Percentiles rank a stretch among this genome's conserved stretches.
Evolutionary conservation across 2,329 filamentous ascomycete genomes (phyloP).

Genomic region (Elsinoe ampelina): DNA sequence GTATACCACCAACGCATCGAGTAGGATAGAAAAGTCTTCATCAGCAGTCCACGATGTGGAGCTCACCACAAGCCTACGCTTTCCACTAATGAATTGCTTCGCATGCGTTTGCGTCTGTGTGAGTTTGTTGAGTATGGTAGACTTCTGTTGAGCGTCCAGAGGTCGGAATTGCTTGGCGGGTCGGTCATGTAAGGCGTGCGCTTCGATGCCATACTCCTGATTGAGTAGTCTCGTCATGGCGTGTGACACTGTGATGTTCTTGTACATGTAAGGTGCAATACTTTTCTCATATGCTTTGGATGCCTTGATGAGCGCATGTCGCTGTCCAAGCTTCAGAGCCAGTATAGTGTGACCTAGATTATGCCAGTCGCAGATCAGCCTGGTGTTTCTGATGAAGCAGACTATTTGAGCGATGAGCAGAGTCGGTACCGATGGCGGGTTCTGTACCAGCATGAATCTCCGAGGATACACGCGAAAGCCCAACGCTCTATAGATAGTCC

Average conservation of each 20-base stretch:
- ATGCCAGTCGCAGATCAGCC: constrained; percentile 92
- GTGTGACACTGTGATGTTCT: constrained; percentile 79
- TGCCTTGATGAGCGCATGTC: constrained; percentile 66
- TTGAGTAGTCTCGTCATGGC: constrained; percentile 74
- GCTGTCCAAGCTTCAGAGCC: constrained; percentile 51
- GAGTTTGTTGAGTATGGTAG: constrained; percentile 54
- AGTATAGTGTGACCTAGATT: constrained; percentile 97
- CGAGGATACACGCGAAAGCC: constrained; percentile 65
- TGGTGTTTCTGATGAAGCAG: constrained; percentile 67
- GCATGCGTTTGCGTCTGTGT: constrained; percentile 55
- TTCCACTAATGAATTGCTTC: constrained; percentile 32
- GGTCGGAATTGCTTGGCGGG: constrained; percentile 77
- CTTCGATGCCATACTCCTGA: constrained; percentile 53
- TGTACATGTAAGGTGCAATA: constrained; percentile 58
- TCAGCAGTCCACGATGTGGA: constrained; percentile 97
- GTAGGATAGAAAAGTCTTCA: constrained; percentile 83
- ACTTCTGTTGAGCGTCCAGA: constrained; percentile 42
- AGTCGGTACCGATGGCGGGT: constrained; percentile 90
- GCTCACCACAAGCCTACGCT: constrained; percentile 67
- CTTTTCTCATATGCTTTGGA: constrained; percentile 68
- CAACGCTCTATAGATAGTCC: constrained; percentile 60
- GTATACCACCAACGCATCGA: constrained; percentile 72
- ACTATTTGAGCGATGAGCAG: constrained; percentile 65
- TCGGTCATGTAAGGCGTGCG: constrained; percentile 71
- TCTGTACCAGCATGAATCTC: constrained; percentile 82